Evolutionary conservation across 1,284 basidiomycete genomes (phyloP).

Genomic region (Porodaedalea pini): DNA sequence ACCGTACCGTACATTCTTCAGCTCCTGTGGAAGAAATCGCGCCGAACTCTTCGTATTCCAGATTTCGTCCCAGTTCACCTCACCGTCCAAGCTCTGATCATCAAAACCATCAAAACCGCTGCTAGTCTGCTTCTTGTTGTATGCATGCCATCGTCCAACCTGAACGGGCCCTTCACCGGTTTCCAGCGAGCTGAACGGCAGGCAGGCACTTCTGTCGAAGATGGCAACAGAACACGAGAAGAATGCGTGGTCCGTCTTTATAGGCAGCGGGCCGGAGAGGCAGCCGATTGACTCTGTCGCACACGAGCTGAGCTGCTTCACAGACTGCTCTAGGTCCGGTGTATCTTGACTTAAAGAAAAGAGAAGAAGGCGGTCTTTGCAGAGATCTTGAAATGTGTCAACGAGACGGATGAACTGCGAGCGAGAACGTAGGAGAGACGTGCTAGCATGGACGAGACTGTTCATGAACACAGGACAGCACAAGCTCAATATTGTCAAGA

Average conservation of each 20-base stretch:
- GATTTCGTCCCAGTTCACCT: conserved; percentile 15
- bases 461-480: neutral
- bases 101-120: neutral
- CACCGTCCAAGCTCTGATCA: neutral
- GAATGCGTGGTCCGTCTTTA: neutral
- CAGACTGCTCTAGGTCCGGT: conserved; percentile 17
- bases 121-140: conserved; percentile 4
- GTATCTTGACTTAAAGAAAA: conserved; percentile 13
- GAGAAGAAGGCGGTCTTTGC: conserved; percentile 3
- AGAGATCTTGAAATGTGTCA: neutral
- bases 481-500: no score
- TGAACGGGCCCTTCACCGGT: conserved; percentile 5
- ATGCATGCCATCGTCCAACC: conserved; percentile 19
- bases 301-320: conserved; percentile 6
- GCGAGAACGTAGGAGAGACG: conserved; percentile 15
- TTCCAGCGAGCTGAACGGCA: conserved; percentile 12
- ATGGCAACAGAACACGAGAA: conserved; percentile 19
- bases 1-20: conserved; percentile 10
- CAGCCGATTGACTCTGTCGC: conserved; percentile 17
- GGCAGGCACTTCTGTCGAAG: conserved; percentile 1
- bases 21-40: conserved; percentile 12
- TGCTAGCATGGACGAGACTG: conserved; percentile 7
- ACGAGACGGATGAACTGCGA: conserved; percentile 4
- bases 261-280: conserved; percentile 9
- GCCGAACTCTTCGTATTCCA: conserved; percentile 11